Percentiles rank a stretch among this genome's conserved stretches.
Evolutionary conservation across 345 rosid genomes (phyloP).

Genomic region (Iberis pinnata): DNA sequence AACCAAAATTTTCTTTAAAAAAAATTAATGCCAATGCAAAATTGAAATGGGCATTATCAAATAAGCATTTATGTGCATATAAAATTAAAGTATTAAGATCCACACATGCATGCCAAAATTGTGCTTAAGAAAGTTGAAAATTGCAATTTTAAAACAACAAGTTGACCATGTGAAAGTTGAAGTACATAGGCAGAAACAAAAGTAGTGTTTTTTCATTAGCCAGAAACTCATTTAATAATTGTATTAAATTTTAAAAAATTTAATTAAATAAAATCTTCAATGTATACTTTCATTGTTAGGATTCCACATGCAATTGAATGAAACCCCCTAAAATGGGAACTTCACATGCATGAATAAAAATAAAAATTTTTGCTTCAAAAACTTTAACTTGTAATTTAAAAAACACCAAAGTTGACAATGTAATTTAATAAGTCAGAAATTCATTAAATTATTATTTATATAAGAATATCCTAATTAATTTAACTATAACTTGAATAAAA

Average conservation of each 20-base stretch:
- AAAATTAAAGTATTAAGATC: slow-evolving; percentile 3
- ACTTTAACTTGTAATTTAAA: too few relatives aligned
- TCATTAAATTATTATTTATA: too few relatives aligned
- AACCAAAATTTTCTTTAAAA: too few relatives aligned
- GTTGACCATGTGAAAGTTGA: slow-evolving; percentile 16
- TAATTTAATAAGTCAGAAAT: too few relatives aligned
- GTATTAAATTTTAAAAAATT: background rate
- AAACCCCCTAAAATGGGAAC: too few relatives aligned
- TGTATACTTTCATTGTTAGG: background rate
- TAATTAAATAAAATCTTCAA: background rate
- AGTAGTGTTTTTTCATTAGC: background rate
- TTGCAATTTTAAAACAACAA: slow-evolving; percentile 4
- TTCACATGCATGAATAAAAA: too few relatives aligned
- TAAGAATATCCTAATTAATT: too few relatives aligned
- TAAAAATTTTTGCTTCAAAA: too few relatives aligned
- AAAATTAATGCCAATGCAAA: background rate
- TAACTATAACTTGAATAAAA: too few relatives aligned
- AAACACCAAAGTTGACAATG: too few relatives aligned
- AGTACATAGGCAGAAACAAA: slow-evolving; percentile 24
- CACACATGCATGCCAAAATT: slow-evolving; percentile 24
- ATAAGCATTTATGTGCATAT: slow-evolving; percentile 7
- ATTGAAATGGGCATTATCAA: background rate
- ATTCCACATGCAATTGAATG: too few relatives aligned
- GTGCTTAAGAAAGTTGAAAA: background rate
- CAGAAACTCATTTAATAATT: background rate